phyloP scores from a whole-genome alignment of 2,329 filamentous ascomycete genomes.

The Tolypocladium capitatum region DNA sequence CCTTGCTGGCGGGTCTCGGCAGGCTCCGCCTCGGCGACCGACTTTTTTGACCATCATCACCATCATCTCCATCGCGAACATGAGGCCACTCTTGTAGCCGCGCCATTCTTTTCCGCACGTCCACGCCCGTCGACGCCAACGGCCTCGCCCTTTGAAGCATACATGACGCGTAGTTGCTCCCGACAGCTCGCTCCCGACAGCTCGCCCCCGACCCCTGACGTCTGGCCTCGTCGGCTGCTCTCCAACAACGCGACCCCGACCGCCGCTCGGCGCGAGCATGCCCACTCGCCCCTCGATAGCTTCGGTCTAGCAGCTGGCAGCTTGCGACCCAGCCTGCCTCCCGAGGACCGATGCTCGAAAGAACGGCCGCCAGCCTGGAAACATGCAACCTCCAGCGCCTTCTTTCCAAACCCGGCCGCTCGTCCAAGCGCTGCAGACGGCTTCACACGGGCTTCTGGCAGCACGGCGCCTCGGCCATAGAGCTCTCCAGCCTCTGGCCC shows the following conservation, averaged over 20 bases:
- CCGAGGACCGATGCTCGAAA: conserved; percentile 38
- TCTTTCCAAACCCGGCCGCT: conserved; percentile 23
- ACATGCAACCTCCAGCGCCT: conserved; percentile 41
- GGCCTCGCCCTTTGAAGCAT: neutral
- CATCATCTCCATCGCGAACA: neutral
- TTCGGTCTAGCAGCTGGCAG: conserved; percentile 6
- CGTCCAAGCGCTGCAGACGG: conserved; percentile 26
- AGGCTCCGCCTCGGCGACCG: neutral
- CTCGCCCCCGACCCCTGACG: neutral
- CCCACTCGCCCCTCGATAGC: conserved; percentile 3
- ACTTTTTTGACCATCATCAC: conserved; percentile 1
- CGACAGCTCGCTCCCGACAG: neutral
- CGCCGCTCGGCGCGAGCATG: conserved; percentile 11
- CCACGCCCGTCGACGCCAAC: neutral
- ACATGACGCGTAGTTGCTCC: too few relatives aligned
- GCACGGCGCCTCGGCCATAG: conserved; percentile 37
- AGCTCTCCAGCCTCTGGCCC: conserved; percentile 31
- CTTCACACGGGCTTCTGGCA: conserved; percentile 41
- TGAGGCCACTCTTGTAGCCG: neutral
- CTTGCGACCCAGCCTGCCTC: conserved; percentile 1
- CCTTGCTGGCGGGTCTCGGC: neutral
- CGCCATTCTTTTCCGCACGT: neutral
- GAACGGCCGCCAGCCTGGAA: conserved; percentile 42
- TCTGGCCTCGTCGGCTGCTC: neutral
- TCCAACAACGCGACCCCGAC: neutral